Base-by-base conservation (phyloP, 1,139 yeast species). In the Suhomyces wounanorum region DNA sequence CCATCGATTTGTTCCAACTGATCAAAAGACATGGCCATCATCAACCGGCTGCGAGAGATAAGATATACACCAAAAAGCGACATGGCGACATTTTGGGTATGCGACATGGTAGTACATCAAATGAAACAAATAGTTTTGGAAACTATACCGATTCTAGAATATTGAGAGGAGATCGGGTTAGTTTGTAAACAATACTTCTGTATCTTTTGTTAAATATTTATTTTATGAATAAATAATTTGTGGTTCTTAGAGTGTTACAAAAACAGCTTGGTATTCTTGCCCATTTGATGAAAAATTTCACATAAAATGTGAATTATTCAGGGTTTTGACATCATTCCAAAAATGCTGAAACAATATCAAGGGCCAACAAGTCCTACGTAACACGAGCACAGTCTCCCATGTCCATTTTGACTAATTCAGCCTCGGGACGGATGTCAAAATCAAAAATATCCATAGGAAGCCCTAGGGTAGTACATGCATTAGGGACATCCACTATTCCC, bases 391-490 rank as follows among this genome's bases (percentile, higher is more conserved):
- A 76, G 44, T 63, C 66, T 3, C 73, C 77, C 62, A 64, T 58
- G 47, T 71, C 70, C 33, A 43, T 50, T 30, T 60, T 62, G 21
- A 43, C 54, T 3, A 59, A 60, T 1, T 54, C 60, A 16, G 68
- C 67, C 46, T 70, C 75, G 18, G 82, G 82, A 16, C 75, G 56
- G 26, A 77, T 69, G 52, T 78, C 82, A 56, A 78, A 77, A 33
- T 78, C 79, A 60, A 78, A 78, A 30, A 77, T 77, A 57, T 78
- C 82, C 72, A 77, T 73, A 9, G 82, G 82, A 8, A 78, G 57
- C 1, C 81, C 80, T 37, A 78, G 64, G 0, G 82, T 77, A 28
- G 82, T 77, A 55, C 82, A 78, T 1, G 81, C 75, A 62, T 78
- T 78, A 35, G 82, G 82, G 44, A 78, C 74, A 61, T 78, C 82